Base-by-base conservation (phyloP, 495 filamentous ascomycete genomes). In the Glarea lozoyensis region DNA sequence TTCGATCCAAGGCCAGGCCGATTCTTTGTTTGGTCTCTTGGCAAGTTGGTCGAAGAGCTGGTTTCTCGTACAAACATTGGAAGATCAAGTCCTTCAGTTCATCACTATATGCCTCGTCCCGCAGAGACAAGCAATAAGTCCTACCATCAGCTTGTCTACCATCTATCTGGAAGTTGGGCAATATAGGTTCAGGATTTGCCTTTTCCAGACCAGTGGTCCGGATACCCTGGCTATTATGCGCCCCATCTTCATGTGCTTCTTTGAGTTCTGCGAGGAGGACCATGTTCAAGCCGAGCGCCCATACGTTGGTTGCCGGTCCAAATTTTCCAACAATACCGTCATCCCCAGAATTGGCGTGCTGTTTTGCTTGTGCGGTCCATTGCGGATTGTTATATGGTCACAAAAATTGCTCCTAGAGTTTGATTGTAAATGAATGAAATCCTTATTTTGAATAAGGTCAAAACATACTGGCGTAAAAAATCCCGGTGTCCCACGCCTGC, bases 61-160 rank as follows among this genome's bases (percentile, higher is more conserved):
- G 45, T 11, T 23, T 35, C 17, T 47, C 45, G 22, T 47, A 47
- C 4, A 47, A 21, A 17, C 45, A 47, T 16, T 41, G 37, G 10
- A 13, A 27, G 17, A 47, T 25, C n/a, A 24, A 10, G 16, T 40
- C 18, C 11, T 13, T 10, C 2, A 47, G 20, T 10, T 1, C 3
- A 2, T 20, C 6, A 22, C 37, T 41, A 22, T 47, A 47, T 9
- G 4, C 7, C 17, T 34, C 10, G 12, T 2, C 22, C 7, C 10
- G 11, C n/a, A 40, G 12, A 17, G 24, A 20, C 10, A 6, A 9
- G 5, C 45, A 27, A 17, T 41, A 42, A 12, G 37, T 40, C 7
- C 19, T 4, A 4, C 45, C 45, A 20, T 47, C 42, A 1, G 36
- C 12, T 2, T n/a, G 4, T 4, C 1, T 3, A 6, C 20, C 16